phyloP scores from a whole-genome alignment of 2,329 filamentous ascomycete species.

The Cladorrhinum sp. region DNA sequence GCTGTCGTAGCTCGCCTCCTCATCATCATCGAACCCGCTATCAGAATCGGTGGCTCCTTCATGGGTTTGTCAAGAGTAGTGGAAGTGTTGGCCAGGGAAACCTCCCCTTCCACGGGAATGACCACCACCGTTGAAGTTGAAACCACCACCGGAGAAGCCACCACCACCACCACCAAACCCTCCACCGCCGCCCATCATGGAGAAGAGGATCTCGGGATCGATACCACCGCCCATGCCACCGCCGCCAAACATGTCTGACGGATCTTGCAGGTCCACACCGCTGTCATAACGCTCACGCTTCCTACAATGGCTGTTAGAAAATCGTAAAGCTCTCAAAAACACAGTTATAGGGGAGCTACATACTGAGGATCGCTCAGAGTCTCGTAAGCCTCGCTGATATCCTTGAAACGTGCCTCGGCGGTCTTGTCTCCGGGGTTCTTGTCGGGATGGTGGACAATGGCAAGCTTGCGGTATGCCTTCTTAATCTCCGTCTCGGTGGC shows the following conservation, averaged over 20 bases:
- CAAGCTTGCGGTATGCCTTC: constrained; percentile 93
- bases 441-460: constrained; percentile 92
- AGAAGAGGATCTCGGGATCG: constrained; percentile 75
- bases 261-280: constrained; percentile 86
- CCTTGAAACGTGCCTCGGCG: constrained; percentile 93
- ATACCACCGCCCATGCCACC: constrained; percentile 64
- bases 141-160: constrained; percentile 48
- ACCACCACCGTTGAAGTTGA: constrained; percentile 49
- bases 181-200: constrained; percentile 73
- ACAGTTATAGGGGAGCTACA: constrained; percentile 37
- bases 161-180: constrained; percentile 47
- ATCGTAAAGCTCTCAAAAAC: not conserved
- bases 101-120: constrained; percentile 37
- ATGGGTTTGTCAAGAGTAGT: constrained; percentile 49
- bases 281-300: constrained; percentile 90
- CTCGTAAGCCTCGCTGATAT: constrained; percentile 96
- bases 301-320: constrained; percentile 43
- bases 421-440: constrained; percentile 88
- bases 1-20: constrained; percentile 25
- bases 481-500: constrained; percentile 85
- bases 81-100: constrained; percentile 37
- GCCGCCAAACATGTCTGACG: constrained; percentile 77
- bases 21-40: constrained; percentile 32
- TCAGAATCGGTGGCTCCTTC: constrained; percentile 34
- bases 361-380: constrained; percentile 91